A percentile compares a stretch with the other conserved stretches of the same genome.
Evolutionary conservation across 23 red algal species (phyloP).

Genomic region (Gracilaria gracilis): DNA sequence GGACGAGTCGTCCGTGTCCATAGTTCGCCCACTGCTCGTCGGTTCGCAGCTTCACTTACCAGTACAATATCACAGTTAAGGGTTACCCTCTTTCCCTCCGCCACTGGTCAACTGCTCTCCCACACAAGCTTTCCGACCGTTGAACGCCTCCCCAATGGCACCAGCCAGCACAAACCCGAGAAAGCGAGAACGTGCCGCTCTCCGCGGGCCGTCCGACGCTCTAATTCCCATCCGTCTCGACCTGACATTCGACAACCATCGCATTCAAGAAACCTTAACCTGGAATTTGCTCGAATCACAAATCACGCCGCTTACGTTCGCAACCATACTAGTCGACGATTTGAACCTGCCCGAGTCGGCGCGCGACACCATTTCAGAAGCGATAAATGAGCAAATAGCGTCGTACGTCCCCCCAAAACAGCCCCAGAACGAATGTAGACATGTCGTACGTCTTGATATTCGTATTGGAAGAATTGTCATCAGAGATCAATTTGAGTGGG

Average conservation of each 20-base stretch:
- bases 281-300: constrained; percentile 76
- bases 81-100: too few relatives aligned
- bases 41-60: too few relatives aligned
- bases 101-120: neutral
- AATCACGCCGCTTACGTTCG: constrained; percentile 77
- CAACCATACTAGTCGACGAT: constrained; percentile 70
- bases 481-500: constrained; percentile 94
- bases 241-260: constrained; percentile 68
- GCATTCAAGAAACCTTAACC: constrained; percentile 76
- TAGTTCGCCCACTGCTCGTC: too few relatives aligned
- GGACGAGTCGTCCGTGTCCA: too few relatives aligned
- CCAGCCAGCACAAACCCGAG: neutral
- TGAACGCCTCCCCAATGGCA: neutral
- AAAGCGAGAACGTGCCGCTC: constrained; percentile 30
- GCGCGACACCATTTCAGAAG: constrained; percentile 28
- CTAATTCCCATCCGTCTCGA: constrained; percentile 94
- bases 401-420: constrained; percentile 30
- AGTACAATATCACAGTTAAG: too few relatives aligned
- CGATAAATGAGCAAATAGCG: constrained; percentile 51
- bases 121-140: neutral
- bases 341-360: constrained; percentile 56
- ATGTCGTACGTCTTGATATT: constrained; percentile 83
- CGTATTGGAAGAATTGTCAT: constrained; percentile 85
- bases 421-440: constrained; percentile 75
- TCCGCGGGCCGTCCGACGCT: constrained; percentile 56